Evolutionary conservation across 2,329 filamentous ascomycete genomes (phyloP), one percentile per base, ranked within the genome.

Genomic region (Colletotrichum aenigma): DNA sequence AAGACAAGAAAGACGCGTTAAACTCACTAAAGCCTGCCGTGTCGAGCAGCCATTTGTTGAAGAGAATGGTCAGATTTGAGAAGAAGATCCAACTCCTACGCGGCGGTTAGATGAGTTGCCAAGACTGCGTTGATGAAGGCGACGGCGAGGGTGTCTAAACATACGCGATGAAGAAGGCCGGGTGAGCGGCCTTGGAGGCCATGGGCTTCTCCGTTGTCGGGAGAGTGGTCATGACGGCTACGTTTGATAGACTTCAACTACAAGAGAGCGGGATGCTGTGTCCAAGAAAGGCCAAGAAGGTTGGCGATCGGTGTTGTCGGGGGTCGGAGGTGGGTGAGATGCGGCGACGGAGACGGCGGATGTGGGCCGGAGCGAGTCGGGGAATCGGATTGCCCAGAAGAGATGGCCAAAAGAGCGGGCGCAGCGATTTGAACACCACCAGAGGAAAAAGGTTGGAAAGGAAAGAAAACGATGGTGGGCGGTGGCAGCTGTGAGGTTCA

Each of bases 31-130:
- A 96, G 73, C 93, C 90, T 81, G 90, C 90, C 77, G 91, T 92
- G 82, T 95, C 92, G 75, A 98, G 90, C 66, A 98, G 91, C 91
- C 94, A 96, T 87, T 98, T 98, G 89, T 98, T 98, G 89, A 97
- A 97, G 77, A 98, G 87, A 82, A 98, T 97, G 77, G 96, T 95
- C 80, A 91, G 89, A 78, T 95, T 96, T 80, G 94, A 97, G 83
- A 97, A 91, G 79, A 95, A 89, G 79, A 98, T 97, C 95, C 95
- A 98, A 81, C 91, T 90, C 70, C 89, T 90, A 73, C 52, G 71
- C 6, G n/a, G 24, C 18, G 13, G 34, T 76, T 62, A 74, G 71
- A 62, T n/a, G 36, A 55, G 36, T 6, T 16, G 28, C 21, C 21
- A 68, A 34, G 24, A 16, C 21, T 55, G 30, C 32, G 64, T 48